These are phyloP conservation scores for Crucibulum laeve DNA, from an alignment of 768 basidiomycete species.

Conservation along the genomic window DNA sequence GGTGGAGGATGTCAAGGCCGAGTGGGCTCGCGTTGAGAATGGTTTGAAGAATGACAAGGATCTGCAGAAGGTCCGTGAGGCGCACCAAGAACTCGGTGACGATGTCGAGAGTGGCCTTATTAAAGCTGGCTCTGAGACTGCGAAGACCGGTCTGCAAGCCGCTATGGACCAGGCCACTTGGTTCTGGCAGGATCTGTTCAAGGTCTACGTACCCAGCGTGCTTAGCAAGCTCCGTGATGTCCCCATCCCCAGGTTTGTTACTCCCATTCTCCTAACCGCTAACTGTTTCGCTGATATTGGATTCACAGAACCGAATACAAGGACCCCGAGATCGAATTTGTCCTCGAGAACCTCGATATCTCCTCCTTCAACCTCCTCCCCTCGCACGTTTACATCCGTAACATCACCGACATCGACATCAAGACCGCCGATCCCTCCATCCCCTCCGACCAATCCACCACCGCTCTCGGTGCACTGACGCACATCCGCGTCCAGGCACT, in stretches of 20 bases:
- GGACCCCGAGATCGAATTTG: slow-evolving; percentile 64
- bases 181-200: slow-evolving; percentile 82
- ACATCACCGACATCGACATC: slow-evolving; percentile 57
- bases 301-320: slow-evolving; percentile 63
- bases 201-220: slow-evolving; percentile 67
- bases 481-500: slow-evolving; percentile 64
- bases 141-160: slow-evolving; percentile 41
- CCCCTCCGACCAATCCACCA: slow-evolving; percentile 31
- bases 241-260: slow-evolving; percentile 61
- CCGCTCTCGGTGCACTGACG: slow-evolving; percentile 58
- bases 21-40: slow-evolving; percentile 38
- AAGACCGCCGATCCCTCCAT: slow-evolving; percentile 31
- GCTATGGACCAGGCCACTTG: slow-evolving; percentile 61
- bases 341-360: slow-evolving; percentile 70
- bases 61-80: slow-evolving; percentile 37
- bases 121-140: slow-evolving; percentile 24
- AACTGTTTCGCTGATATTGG: slow-evolving; percentile 1
- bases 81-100: slow-evolving; percentile 41
- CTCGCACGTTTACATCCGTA: slow-evolving; percentile 67
- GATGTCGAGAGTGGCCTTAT: slow-evolving; percentile 43
- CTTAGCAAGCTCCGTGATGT: slow-evolving; percentile 50
- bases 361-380: slow-evolving; percentile 65
- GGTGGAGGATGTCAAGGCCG: slow-evolving; percentile 38
- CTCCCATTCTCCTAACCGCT: neutral
- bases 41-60: slow-evolving; percentile 48